phyloP scores from a whole-genome alignment of 2,329 filamentous ascomycete genomes.

The Leptographium procerum region DNA sequence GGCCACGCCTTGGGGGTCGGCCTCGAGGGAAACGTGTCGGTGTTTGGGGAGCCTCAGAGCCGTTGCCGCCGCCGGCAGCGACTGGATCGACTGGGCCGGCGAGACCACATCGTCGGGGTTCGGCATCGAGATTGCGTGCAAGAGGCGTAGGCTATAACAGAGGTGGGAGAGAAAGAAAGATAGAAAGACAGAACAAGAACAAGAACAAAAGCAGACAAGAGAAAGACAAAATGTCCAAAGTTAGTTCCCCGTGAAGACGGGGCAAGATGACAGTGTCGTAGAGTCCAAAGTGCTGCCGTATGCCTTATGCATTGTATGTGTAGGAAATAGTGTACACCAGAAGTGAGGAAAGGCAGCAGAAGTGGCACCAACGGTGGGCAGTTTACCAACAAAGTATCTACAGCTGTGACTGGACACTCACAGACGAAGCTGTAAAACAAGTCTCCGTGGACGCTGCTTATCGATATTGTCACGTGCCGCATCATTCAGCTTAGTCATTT shows the following conservation, averaged over 20 bases:
- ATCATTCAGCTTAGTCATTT: not conserved
- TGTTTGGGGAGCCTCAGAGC: conserved; percentile 45
- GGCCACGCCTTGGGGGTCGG: no score
- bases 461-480: not conserved
- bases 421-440: not conserved
- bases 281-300: not conserved
- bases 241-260: no score
- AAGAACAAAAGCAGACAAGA: not conserved
- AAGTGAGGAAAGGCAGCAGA: not conserved
- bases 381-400: not conserved
- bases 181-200: not conserved
- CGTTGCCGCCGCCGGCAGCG: conserved; percentile 56
- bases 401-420: not conserved
- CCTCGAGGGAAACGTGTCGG: not conserved
- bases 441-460: not conserved
- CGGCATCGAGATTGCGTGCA: conserved; percentile 45
- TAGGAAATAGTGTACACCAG: no score
- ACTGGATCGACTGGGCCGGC: conserved; percentile 56
- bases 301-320: not conserved
- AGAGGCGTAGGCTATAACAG: not conserved
- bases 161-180: not conserved
- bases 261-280: no score
- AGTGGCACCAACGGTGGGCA: not conserved
- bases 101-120: conserved; percentile 51
- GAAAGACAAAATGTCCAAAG: not conserved